Conservation (phyloP, 805 yeast genomes). For the Candida railenensis region DNA sequence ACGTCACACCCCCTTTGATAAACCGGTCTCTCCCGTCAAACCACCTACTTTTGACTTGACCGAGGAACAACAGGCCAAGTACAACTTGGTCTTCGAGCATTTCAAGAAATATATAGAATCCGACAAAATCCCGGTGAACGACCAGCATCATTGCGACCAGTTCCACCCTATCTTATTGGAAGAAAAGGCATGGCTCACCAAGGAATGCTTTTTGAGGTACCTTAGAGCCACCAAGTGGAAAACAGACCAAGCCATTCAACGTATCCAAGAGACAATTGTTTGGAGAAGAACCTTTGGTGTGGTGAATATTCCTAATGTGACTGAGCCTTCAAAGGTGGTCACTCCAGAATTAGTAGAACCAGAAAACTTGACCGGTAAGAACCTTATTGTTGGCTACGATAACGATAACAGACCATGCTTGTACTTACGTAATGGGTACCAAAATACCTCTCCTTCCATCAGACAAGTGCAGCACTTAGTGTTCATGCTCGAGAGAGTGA, state of each 20-base stretch:
- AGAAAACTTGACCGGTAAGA: conserved; percentile 55
- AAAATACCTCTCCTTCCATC: conserved; percentile 51
- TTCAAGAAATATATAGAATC: conserved; percentile 24
- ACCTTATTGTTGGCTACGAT: conserved; percentile 54
- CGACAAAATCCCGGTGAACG: conserved; percentile 28
- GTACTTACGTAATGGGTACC: conserved; percentile 53
- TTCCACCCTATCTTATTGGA: conserved; percentile 24
- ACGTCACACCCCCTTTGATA: conserved; percentile 38
- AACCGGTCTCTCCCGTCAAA: conserved; percentile 34
- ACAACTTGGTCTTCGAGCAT: conserved; percentile 26
- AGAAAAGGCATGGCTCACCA: conserved; percentile 46
- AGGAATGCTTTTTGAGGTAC: conserved; percentile 53
- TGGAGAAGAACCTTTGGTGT: conserved; percentile 59
- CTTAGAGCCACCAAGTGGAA: conserved; percentile 55
- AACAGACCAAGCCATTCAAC: conserved; percentile 38
- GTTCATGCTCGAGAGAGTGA: conserved; percentile 55
- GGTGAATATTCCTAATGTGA: conserved; percentile 24
- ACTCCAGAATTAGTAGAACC: conserved; percentile 43
- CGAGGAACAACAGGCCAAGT: conserved; percentile 30
- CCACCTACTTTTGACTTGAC: conserved; percentile 29
- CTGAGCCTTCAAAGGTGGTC: conserved; percentile 28
- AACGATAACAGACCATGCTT: conserved; percentile 52
- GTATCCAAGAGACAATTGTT: conserved; percentile 45
- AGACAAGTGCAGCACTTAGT: conserved; percentile 57
- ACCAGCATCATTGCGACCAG: conserved; percentile 10